A percentile compares a stretch with the other conserved stretches of the same genome.
Conservation (phyloP, 2,329 filamentous ascomycete species). For the Aspergillus versicolor region DNA sequence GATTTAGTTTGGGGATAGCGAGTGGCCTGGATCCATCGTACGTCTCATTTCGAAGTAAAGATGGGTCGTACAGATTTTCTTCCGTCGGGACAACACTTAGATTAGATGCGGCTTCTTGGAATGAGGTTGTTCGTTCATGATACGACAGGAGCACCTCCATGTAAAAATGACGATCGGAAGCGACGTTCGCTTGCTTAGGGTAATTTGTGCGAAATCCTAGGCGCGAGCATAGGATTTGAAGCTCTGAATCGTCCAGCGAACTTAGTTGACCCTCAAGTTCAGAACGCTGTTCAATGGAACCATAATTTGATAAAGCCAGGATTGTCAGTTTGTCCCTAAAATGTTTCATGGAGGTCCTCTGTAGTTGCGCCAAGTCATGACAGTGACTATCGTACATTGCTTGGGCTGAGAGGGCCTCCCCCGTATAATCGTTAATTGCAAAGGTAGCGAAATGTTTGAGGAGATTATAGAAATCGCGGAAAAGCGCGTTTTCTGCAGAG, state of each 20-base stretch:
- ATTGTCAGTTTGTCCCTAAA: slow-evolving; percentile 92
- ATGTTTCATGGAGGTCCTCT: slow-evolving; percentile 72
- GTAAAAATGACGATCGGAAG: slow-evolving; percentile 54
- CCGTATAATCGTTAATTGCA: slow-evolving; percentile 86
- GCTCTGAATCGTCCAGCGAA: slow-evolving; percentile 70
- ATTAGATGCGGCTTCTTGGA: slow-evolving; percentile 73
- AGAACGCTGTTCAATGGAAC: slow-evolving; percentile 74
- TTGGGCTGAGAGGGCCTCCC: slow-evolving; percentile 68
- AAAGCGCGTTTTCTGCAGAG: slow-evolving; percentile 69
- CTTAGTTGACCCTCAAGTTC: slow-evolving; percentile 77
- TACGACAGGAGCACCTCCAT: slow-evolving; percentile 69
- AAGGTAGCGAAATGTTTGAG: slow-evolving; percentile 86
- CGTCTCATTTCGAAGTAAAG: slow-evolving; percentile 74
- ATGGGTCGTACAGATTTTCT: slow-evolving; percentile 71
- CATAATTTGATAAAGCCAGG: slow-evolving; percentile 87
- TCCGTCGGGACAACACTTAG: slow-evolving; percentile 84
- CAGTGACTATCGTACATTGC: slow-evolving; percentile 82
- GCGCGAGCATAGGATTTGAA: slow-evolving; percentile 65
- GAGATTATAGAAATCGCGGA: slow-evolving; percentile 79
- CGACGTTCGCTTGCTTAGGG: slow-evolving; percentile 66
- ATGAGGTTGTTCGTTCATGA: slow-evolving; percentile 76
- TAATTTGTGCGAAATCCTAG: slow-evolving; percentile 83
- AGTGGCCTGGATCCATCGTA: slow-evolving; percentile 87
- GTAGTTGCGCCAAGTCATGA: slow-evolving; percentile 71
- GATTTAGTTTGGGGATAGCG: slow-evolving; percentile 88